Conservation (phyloP, 805 yeast genomes). For the Teunomyces pallodes region DNA sequence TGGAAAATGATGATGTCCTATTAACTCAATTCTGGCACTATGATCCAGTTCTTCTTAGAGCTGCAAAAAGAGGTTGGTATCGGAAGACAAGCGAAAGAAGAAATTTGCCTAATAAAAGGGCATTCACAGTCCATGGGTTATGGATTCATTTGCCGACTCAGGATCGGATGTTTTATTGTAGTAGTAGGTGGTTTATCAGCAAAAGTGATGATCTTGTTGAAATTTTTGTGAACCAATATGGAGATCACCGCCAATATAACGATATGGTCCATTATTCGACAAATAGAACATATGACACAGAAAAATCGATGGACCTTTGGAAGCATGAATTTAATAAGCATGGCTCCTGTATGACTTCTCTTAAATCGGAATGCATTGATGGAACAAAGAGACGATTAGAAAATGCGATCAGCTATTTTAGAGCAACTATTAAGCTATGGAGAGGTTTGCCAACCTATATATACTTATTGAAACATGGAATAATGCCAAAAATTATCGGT, state of each 20-base stretch:
- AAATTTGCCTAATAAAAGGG: no score
- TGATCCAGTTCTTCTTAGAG: constrained; percentile 46
- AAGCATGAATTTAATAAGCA: constrained; percentile 90
- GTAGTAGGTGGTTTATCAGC: constrained; percentile 36
- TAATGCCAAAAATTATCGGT: constrained; percentile 62
- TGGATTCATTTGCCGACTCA: constrained; percentile 46
- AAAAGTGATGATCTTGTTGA: constrained; percentile 31
- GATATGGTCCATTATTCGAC: constrained; percentile 69
- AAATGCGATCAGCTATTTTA: constrained; percentile 67
- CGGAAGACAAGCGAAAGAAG: no score
- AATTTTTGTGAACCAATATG: constrained; percentile 30
- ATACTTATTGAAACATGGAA: constrained; percentile 62
- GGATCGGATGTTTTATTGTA: background rate
- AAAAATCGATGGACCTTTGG: constrained; percentile 58
- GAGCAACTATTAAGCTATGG: constrained; percentile 55
- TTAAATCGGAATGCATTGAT: constrained; percentile 68
- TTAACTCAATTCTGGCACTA: constrained; percentile 94
- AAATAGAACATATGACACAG: constrained; percentile 61
- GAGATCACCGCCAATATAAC: constrained; percentile 50
- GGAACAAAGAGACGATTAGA: constrained; percentile 25
- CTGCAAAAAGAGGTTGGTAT: background rate
- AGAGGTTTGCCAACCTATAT: constrained; percentile 61
- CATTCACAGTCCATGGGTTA: constrained; percentile 63
- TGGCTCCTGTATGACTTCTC: constrained; percentile 84
- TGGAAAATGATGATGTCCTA: constrained; percentile 78